Percentiles rank a stretch among this genome's conserved stretches.
phyloP scores from a whole-genome alignment of 2,329 filamentous ascomycete species.

The Talaromyces piceae region DNA sequence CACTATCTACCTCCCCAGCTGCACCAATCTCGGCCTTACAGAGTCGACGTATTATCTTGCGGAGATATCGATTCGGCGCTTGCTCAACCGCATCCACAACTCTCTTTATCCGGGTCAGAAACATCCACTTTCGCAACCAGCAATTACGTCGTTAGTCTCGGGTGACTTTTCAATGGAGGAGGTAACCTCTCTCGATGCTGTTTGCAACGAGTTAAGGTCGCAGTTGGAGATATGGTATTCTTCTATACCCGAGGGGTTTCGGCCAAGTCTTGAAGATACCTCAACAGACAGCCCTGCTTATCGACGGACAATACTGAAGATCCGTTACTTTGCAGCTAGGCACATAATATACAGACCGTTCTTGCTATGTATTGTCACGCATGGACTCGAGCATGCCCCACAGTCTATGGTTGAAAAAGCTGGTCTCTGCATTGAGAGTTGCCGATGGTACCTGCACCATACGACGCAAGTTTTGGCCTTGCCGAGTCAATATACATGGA shows the following conservation, averaged over 20 bases:
- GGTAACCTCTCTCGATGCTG: conserved; percentile 19
- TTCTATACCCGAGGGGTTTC: conserved; percentile 24
- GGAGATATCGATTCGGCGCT: conserved; percentile 25
- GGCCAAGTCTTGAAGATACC: conserved; percentile 17
- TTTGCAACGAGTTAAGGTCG: conserved; percentile 19
- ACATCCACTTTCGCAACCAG: conserved; percentile 18
- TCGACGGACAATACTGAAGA: conserved; percentile 21
- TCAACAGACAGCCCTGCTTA: conserved; percentile 14
- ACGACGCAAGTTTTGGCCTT: conserved; percentile 20
- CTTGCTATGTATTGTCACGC: conserved; percentile 22
- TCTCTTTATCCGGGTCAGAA: conserved; percentile 21
- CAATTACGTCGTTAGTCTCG: conserved; percentile 15
- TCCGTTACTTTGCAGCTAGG: conserved; percentile 26
- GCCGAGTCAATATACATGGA: conserved; percentile 30
- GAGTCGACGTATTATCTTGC: conserved; percentile 20
- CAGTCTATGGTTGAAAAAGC: conserved; percentile 22
- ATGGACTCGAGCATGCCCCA: conserved; percentile 11
- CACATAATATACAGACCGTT: conserved; percentile 30
- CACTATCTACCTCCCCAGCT: conserved; percentile 23
- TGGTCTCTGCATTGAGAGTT: conserved; percentile 25
- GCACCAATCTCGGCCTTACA: conserved; percentile 17
- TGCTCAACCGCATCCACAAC: conserved; percentile 29
- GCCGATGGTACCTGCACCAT: conserved; percentile 23
- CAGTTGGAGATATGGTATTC: conserved; percentile 26
- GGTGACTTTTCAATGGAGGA: conserved; percentile 23